Base-by-base conservation (phyloP, 495 filamentous ascomycete species). In the Annulohypoxylon bovei region DNA sequence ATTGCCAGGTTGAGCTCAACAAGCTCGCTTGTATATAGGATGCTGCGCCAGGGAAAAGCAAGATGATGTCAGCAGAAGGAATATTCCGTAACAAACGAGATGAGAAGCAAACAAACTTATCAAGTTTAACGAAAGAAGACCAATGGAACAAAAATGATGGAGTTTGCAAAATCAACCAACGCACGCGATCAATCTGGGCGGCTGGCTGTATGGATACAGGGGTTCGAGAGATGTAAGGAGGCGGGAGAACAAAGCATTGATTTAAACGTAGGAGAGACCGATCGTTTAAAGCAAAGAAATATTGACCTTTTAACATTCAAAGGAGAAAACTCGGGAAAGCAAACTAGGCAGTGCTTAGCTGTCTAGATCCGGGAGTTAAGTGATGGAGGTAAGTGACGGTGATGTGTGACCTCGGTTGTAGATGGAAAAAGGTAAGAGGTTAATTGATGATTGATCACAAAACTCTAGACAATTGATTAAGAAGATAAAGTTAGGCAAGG, bases 1-100 rank as follows among this genome's bases (percentile, higher is more conserved):
- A 68, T 68, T 47, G 33, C 27, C 39, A 65, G 59, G 70, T 72
- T 72, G 70, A 72, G 70, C 70, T 72, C 70, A 72, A 72, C 70
- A 72, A 62, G 64, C 70, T 56, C 32, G 49, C 28, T 59, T 58
- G 39, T 64, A 56, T 30, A 55, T 44, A 52, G 60, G 50, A 28
- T 33, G 35, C 47, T 70, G 6, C 56, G 44, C 20, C 18, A 53
- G 46, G 39, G 16, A 54, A 42, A 35, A 60, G 53, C 56, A 49
- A 53, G 58, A 72, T 67, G 69, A 72, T 67, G 69, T 72, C 69
- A 72, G 69, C 69, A 16, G 30, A 72, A 61, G 65, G 60, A 68
- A 68, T 72, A 64, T 60, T 54, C 68, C 68, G 63, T 14, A 2
- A 14, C 42, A 28, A 33, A 62, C 27, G 46, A 33, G 42, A 62